Evolutionary conservation across 768 basidiomycete species (phyloP), one percentile per base, ranked within the genome.

Genomic region (Trametes coccinea): DNA sequence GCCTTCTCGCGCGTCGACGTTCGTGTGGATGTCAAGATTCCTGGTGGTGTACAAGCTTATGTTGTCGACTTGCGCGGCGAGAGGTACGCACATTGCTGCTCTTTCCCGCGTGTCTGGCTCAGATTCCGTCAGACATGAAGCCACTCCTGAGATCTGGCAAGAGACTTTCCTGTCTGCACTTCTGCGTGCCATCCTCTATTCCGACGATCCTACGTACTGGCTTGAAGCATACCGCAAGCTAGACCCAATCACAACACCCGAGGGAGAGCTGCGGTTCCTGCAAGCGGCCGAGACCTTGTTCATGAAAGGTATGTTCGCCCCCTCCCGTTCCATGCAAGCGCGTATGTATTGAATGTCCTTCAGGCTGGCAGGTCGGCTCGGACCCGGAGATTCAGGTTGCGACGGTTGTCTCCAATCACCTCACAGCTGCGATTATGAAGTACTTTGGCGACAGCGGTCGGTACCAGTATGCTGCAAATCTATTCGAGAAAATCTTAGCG

Each of bases 321-420:
- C 33, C 9, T n/a, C n/a, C 9, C 34, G 14, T 29, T 51, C 11
- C 29, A 4, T 30, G 27, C 44, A 17, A n/a, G 37, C 17, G 8
- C 14, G 6, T 17, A 22, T 14, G 17, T 22, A 2, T 13, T 4
- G 4, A 34, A 0, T 34, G 40, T 4, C 5, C 8, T 11, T 11
- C 45, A 95, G 95, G 96, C 37, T 98, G 97, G 97, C 95, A 97
- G 71, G 91, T 98, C 7, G 97, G 96, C 2, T 97, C 95, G 0
- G 97, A 98, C 65, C 97, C 97, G 0, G 97, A 99, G 75, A 96
- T 98, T 27, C 97, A 99, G 72, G 96, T 99, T 13, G 97, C 97
- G 1, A 96, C 95, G 2, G 81, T 94, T 31, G 93, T 97, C 4
- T 95, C 95, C 27, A 99, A 99, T 72, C 97, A 98, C 72, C 82